Evolutionary conservation across 2,329 filamentous ascomycete species (phyloP).

Genomic region (Orbilia blumenaviensis): DNA sequence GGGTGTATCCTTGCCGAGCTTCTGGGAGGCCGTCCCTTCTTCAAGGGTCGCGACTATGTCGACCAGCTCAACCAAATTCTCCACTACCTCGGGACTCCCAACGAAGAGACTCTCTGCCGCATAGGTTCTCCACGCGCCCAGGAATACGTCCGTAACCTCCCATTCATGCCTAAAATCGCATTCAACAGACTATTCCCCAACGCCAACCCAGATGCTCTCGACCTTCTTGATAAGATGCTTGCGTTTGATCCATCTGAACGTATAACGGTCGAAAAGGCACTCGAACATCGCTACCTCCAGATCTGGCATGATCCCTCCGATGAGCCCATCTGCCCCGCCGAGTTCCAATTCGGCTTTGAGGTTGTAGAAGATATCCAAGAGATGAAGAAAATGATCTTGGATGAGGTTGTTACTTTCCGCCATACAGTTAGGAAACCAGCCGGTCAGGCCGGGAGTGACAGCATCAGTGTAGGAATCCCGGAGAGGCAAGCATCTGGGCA

Average conservation of each 20-base stretch:
- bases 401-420: conserved; percentile 91
- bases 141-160: conserved; percentile 97
- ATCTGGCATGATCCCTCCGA: conserved; percentile 99
- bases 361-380: conserved; percentile 93
- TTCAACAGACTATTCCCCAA: conserved; percentile 90
- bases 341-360: conserved; percentile 98
- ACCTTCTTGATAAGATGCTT: conserved; percentile 95
- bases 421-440: conserved; percentile 67
- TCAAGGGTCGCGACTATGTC: conserved; percentile 98
- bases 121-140: conserved; percentile 96
- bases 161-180: conserved; percentile 90
- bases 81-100: conserved; percentile 95
- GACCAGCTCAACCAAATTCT: conserved; percentile 99
- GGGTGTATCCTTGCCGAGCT: conserved; percentile 97
- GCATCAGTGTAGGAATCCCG: conserved; percentile 64
- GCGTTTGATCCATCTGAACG: conserved; percentile 94
- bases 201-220: conserved; percentile 93
- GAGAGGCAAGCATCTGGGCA: conserved; percentile 68
- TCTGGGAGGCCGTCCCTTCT: conserved; percentile 94
- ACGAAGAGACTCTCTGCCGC: conserved; percentile 89
- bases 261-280: conserved; percentile 91
- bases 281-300: conserved; percentile 94
- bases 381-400: conserved; percentile 96
- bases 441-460: conserved; percentile 10
- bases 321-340: conserved; percentile 89